A percentile compares a stretch with the other conserved stretches of the same genome.
Conservation (phyloP, 768 basidiomycete species). For the Stropharia rugosoannulata region DNA sequence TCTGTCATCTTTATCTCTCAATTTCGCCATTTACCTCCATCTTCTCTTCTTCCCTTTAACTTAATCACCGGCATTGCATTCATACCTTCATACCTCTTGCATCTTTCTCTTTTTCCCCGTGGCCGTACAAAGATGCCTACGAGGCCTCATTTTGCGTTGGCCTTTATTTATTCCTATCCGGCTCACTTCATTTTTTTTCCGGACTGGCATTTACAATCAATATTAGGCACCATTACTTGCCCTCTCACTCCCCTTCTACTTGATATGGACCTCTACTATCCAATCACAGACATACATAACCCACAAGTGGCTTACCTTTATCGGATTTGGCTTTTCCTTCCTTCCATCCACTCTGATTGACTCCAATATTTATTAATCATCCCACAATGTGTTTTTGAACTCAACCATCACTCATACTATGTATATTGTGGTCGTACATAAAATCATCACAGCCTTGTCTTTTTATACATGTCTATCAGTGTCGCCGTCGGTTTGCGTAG, state of each 20-base stretch:
- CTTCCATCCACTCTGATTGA: not conserved
- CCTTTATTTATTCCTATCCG: constrained; percentile 6
- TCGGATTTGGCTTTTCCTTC: not conserved
- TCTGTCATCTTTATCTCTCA: constrained; percentile 16
- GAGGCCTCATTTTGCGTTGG: not conserved
- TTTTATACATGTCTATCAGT: constrained; percentile 4
- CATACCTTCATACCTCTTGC: constrained; percentile 1
- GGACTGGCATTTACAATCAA: not conserved
- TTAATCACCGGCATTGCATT: constrained; percentile 3
- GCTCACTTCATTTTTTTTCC: constrained; percentile 2
- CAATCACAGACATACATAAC: constrained; percentile 5
- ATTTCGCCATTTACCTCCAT: constrained; percentile 11
- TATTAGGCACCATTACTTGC: not conserved
- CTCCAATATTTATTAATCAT: constrained; percentile 5
- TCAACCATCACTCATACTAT: not conserved
- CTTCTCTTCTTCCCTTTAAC: constrained; percentile 5
- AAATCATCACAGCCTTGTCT: not conserved
- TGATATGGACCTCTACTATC: constrained; percentile 1
- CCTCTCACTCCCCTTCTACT: not conserved
- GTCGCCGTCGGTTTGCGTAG: constrained; percentile 3
- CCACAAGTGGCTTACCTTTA: constrained; percentile 3
- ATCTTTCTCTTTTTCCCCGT: not conserved
- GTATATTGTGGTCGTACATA: not conserved
- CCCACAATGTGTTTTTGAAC: not conserved
- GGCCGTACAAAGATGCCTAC: not conserved